Evolutionary conservation across 225 moss, liverwort and hornwort species (phyloP), one percentile per base, ranked within the genome.

Genomic region (Straminergon stramineum): DNA sequence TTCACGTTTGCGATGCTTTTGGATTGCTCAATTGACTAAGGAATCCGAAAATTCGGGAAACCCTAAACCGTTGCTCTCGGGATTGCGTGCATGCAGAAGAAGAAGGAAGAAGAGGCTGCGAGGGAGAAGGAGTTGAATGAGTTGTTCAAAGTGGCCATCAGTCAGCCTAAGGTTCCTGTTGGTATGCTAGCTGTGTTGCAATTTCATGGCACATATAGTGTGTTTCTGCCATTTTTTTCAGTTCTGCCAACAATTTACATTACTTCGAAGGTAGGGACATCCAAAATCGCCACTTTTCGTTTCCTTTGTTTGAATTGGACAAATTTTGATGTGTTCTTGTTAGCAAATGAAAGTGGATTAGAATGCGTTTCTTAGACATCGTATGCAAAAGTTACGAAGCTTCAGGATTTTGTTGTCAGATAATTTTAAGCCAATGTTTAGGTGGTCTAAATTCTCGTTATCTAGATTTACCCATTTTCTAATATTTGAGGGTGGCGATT

Each of bases 111-210:
- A 66, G 96, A 96, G 89, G 94, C 91, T 79, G 93, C 94, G 88
- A 93, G 97, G 85, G 97, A 96, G 37, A 96, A 95, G 87, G 99
- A 99, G 94, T 90, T 97, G 93, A 99, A 96, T 91, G 99, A 99
- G 90, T 87, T 99, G 85, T 99, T 99, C 93, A 99, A 99, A 84
- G 99, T 99, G 90, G 99, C 99, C 67, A 99, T 99, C 94, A 99
- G 96, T 89, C 96, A 99, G 93, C 99, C 99, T 21, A 99, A 99
- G 92, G 99, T 99, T 82, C 99, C 99, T 64, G 78, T 96, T 79
- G 97, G 96, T 95, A 95, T 88, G 93, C 57, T 82, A 43, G 81
- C 81, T 60, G 41, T 87, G 86, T 86, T 86, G 76, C 88, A 82
- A 34, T 82, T 68, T 27, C 70, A 30, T 66, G 22, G 58, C 75